A percentile compares a stretch with the other conserved stretches of the same genome.
phyloP scores from a whole-genome alignment of 2,329 filamentous ascomycete genomes.

The Xylaria sp. region DNA sequence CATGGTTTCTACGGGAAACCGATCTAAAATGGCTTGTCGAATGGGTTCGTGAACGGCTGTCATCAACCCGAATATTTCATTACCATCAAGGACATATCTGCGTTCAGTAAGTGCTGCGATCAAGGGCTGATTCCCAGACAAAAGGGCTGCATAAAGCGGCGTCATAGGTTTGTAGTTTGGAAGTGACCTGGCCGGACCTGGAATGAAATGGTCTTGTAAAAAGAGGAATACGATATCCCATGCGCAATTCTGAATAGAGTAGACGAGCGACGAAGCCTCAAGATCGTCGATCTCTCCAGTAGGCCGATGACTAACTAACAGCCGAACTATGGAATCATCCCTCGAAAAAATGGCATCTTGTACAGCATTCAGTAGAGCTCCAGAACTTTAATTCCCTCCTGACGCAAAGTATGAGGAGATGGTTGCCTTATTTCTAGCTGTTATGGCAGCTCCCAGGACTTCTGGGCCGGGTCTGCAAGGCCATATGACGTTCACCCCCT shows the following conservation, averaged over 20 bases:
- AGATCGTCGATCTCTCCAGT: neutral
- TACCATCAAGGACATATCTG: neutral
- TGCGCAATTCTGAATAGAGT: neutral
- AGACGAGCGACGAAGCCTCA: neutral
- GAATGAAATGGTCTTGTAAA: constrained; percentile 12
- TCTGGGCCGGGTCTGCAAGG: too few relatives aligned
- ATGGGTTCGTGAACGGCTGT: too few relatives aligned
- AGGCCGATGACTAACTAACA: neutral
- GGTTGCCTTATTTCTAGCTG: too few relatives aligned
- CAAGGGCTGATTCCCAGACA: neutral
- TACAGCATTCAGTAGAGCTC: too few relatives aligned
- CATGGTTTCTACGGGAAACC: neutral
- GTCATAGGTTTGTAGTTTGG: too few relatives aligned
- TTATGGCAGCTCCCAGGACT: too few relatives aligned
- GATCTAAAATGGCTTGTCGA: too few relatives aligned
- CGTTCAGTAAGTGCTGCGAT: neutral
- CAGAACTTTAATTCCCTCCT: too few relatives aligned
- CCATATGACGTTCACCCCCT: too few relatives aligned
- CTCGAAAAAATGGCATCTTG: too few relatives aligned
- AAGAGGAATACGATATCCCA: constrained; percentile 12
- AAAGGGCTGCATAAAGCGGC: too few relatives aligned
- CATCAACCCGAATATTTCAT: neutral
- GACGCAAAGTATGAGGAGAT: neutral
- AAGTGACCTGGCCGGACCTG: neutral
- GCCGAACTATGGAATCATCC: neutral